Evolutionary conservation across 345 rosid species (phyloP), one percentile per base, ranked within the genome.

Genomic region (Pseudoturritis turrita): DNA sequence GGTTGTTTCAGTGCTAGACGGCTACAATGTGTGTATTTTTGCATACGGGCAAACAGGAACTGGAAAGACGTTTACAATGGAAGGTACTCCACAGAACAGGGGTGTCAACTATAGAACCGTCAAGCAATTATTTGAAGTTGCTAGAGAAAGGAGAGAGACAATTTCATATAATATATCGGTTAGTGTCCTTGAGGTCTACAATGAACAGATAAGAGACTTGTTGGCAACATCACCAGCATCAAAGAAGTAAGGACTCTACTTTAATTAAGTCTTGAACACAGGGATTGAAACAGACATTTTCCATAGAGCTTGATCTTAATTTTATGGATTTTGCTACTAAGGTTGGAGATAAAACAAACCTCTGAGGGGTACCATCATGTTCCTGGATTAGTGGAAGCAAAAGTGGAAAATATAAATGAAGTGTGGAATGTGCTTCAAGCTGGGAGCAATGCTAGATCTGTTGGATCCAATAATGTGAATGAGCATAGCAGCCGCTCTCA

Each of bases 21-120:
- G 99, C 12, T 94, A 88, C 89, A 91, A 91, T 68, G 97, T 95
- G 19, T 95, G 99, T 73, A 91, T 95, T 65, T 91, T 95, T 81
- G 99, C 99, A 52, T 91, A 89, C 50, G 97, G 99, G 58, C 99
- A 95, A 78, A 95, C 99, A 25, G 99, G 99, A 51, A 95, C 97
- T 23, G 99, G 99, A 35, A 95, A 95, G 76, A 95, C 99, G 25
- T 95, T 89, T 80, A 95, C 99, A 54, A 95, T 94, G 98, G 98
- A 94, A 82, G 98, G 99, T 52, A 87, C 84, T 14, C 84, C 78
- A 52, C 86, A 85, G 62, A 87, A 83, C 68, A 83, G 97, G 72
- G 99, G 99, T 76, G 99, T 95, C 78, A 95, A 95, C 79, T 95
- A 88, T 58, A 81, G 93, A 73, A 95, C 99, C 14, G 96, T 95